Conservation (phyloP, 192 early-diverging fungal genomes). For the Diversispora epigaea region DNA sequence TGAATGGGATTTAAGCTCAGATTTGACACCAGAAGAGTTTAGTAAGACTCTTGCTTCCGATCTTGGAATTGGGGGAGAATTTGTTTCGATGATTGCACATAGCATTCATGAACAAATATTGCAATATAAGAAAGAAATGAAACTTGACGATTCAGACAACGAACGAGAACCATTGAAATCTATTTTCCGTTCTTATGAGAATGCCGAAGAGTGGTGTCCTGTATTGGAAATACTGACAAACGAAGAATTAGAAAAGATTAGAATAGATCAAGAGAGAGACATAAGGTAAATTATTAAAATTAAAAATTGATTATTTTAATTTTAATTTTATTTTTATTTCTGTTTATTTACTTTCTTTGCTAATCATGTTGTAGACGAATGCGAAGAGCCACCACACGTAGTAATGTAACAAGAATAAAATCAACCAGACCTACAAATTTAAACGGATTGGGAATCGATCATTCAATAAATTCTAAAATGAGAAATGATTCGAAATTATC, state of each 20-base stretch:
- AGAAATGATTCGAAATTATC: constrained; percentile 26
- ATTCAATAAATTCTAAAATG: neutral
- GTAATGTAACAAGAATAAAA: neutral
- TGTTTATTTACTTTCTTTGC: neutral
- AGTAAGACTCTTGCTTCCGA: constrained; percentile 64
- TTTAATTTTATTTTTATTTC: neutral
- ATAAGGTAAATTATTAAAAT: constrained; percentile 45
- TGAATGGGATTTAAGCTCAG: constrained; percentile 85
- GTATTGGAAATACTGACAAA: constrained; percentile 55
- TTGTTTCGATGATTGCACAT: constrained; percentile 72
- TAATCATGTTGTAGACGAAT: constrained; percentile 34
- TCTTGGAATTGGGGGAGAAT: constrained; percentile 78
- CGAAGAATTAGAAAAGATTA: constrained; percentile 61
- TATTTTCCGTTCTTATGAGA: constrained; percentile 47
- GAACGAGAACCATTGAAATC: constrained; percentile 46
- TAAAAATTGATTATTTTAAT: no score
- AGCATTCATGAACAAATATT: constrained; percentile 75
- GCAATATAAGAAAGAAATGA: constrained; percentile 50
- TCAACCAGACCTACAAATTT: neutral
- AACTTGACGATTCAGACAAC: constrained; percentile 47
- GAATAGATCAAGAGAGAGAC: constrained; percentile 56
- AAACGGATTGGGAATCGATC: neutral
- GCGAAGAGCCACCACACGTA: constrained; percentile 40
- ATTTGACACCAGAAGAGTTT: constrained; percentile 72
- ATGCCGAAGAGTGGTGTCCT: constrained; percentile 55